Evolutionary conservation across 352 stramenopile genomes (phyloP).

Genomic region (Pythium periplocum): DNA sequence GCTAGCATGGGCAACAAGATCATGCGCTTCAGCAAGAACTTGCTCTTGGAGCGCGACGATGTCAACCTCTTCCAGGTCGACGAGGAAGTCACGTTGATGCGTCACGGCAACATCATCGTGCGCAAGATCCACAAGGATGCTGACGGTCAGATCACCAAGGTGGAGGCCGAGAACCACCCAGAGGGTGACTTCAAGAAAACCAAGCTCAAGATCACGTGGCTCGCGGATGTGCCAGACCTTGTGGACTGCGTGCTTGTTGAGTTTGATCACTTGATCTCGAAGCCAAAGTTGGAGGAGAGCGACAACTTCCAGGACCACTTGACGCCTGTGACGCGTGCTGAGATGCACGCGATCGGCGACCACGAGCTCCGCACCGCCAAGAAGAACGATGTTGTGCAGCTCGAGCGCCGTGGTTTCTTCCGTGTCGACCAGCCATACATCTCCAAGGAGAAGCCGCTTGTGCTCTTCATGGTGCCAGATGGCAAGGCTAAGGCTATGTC

Average conservation of each 20-base stretch:
- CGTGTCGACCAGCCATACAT: conserved; percentile 84
- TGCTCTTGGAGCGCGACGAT: conserved; percentile 96
- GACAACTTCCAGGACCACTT: conserved; percentile 98
- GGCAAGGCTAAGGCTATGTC: conserved; percentile 92
- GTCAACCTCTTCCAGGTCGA: conserved; percentile 90
- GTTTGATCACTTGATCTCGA: conserved; percentile 98
- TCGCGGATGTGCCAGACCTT: conserved; percentile 87
- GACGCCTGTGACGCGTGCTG: conserved; percentile 93
- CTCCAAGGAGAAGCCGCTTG: conserved; percentile 85
- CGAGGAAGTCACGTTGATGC: conserved; percentile 97
- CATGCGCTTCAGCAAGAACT: conserved; percentile 82
- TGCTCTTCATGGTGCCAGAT: conserved; percentile 99
- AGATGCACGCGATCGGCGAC: conserved; percentile 91
- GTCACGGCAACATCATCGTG: conserved; percentile 93
- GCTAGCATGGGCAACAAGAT: conserved; percentile 76
- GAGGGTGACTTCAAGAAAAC: conserved; percentile 93
- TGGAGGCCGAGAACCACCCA: conserved; percentile 74
- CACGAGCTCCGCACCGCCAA: conserved; percentile 91
- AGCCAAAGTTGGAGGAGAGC: conserved; percentile 97
- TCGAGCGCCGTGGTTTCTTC: conserved; percentile 98
- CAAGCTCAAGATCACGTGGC: conserved; percentile 96
- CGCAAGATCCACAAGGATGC: conserved; percentile 63
- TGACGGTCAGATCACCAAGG: conserved; percentile 40
- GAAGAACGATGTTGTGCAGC: conserved; percentile 94
- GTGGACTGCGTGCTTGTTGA: conserved; percentile 92